These are phyloP conservation scores for Parascedosporium putredinis DNA, from an alignment of 2,329 filamentous ascomycete genomes.

Conservation along the genomic window DNA sequence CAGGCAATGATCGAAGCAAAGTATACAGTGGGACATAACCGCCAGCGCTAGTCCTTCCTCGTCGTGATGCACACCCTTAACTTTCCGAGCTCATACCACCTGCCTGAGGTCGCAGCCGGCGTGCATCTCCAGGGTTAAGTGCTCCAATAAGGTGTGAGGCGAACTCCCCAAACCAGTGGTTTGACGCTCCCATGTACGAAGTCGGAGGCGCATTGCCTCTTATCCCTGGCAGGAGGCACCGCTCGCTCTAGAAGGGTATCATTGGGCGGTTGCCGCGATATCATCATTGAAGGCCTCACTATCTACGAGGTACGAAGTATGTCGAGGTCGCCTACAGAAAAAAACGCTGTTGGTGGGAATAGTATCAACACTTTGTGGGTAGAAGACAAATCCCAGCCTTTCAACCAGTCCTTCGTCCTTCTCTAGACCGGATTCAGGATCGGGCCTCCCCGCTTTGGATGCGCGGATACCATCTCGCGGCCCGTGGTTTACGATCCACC, in stretches of 20 bases:
- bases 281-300: background rate
- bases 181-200: background rate
- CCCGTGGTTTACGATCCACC: background rate
- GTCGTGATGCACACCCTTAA: background rate
- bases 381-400: background rate
- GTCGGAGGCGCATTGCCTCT: background rate
- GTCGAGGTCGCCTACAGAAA: too few relatives aligned
- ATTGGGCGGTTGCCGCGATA: background rate
- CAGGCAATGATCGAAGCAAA: too few relatives aligned
- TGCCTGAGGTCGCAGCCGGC: conserved; percentile 6
- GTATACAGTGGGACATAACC: background rate
- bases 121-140: conserved; percentile 1
- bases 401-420: too few relatives aligned
- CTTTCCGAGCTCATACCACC: conserved; percentile 2
- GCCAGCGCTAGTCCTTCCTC: background rate
- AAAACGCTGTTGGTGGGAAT: too few relatives aligned
- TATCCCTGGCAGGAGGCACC: background rate
- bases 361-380: background rate
- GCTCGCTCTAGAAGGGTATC: background rate
- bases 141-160: background rate
- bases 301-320: too few relatives aligned
- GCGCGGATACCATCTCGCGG: conserved; percentile 1
- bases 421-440: background rate
- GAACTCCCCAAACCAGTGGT: background rate
- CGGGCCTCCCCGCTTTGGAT: background rate